A percentile compares a stretch with the other conserved stretches of the same genome.
phyloP scores from a whole-genome alignment of 169 alveolate species.

The Cardiosporidium cionae region DNA sequence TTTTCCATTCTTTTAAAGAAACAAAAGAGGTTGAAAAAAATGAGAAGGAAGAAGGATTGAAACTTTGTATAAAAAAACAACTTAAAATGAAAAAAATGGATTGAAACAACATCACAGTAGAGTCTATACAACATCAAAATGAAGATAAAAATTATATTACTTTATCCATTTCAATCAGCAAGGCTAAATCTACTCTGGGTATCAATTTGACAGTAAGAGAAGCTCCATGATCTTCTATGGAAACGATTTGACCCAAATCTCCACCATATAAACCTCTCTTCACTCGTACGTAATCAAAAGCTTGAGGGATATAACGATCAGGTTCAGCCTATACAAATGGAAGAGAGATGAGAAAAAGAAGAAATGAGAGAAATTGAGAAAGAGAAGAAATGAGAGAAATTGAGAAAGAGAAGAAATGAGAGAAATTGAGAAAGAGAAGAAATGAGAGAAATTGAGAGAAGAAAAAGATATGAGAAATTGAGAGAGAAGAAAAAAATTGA shows the following conservation, averaged over 20 bases:
- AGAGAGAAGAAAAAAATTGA: too few relatives aligned
- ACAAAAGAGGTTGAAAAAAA: background rate
- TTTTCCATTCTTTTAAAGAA: background rate
- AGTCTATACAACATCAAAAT: background rate
- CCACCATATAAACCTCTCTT: constrained; percentile 16
- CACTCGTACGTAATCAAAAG: constrained; percentile 13
- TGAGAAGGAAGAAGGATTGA: background rate
- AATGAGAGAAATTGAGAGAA: too few relatives aligned
- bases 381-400: too few relatives aligned
- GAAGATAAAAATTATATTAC: background rate
- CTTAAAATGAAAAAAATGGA: background rate
- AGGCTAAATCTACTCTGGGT: constrained; percentile 5
- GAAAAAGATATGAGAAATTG: too few relatives aligned
- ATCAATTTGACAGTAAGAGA: constrained; percentile 7
- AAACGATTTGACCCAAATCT: constrained; percentile 8
- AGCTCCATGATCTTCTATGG: constrained; percentile 7
- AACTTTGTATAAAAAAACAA: background rate
- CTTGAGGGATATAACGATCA: constrained; percentile 14
- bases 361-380: too few relatives aligned
- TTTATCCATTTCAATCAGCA: background rate
- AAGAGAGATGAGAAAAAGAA: too few relatives aligned
- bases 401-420: too few relatives aligned
- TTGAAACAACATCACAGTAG: background rate
- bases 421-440: too few relatives aligned
- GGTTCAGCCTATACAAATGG: too few relatives aligned